A percentile compares a stretch with the other conserved stretches of the same genome.
Evolutionary conservation across 2,329 filamentous ascomycete species (phyloP).

Genomic region (Pseudogymnoascus pannorum): DNA sequence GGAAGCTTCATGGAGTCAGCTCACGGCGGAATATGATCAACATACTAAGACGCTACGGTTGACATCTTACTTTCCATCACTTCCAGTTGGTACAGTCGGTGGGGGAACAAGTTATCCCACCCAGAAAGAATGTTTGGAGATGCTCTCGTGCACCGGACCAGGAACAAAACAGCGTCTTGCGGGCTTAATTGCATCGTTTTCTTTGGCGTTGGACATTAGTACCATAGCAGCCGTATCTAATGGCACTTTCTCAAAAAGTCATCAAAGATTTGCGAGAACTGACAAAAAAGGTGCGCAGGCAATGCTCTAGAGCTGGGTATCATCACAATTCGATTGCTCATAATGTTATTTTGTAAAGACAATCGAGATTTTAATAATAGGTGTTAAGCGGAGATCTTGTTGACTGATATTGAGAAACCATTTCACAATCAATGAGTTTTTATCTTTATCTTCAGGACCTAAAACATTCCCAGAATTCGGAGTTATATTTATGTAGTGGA

Average conservation of each 20-base stretch:
- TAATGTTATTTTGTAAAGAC: too few species aligned
- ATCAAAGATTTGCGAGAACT: conserved; percentile 16
- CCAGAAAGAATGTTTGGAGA: conserved; percentile 23
- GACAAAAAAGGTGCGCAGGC: neutral
- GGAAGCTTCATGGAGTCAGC: conserved; percentile 21
- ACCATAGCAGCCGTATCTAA: conserved; percentile 20
- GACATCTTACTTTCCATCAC: conserved; percentile 23
- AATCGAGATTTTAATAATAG: too few species aligned
- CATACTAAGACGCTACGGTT: conserved; percentile 19
- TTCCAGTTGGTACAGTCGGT: conserved; percentile 24
- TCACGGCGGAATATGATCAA: conserved; percentile 20
- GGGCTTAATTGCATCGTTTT: conserved; percentile 24
- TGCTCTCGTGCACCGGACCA: conserved; percentile 21
- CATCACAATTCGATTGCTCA: too few species aligned
- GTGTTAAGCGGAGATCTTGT: too few species aligned
- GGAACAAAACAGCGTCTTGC: conserved; percentile 23
- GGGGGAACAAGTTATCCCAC: conserved; percentile 23
- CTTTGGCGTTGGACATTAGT: conserved; percentile 24
- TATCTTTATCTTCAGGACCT: too few species aligned
- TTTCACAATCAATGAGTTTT: too few species aligned
- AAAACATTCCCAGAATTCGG: too few species aligned
- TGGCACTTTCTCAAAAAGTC: conserved; percentile 22
- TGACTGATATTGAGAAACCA: too few species aligned
- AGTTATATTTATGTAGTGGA: too few species aligned
- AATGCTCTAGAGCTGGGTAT: too few species aligned